These are phyloP conservation scores for Cymodocea nodosa DNA, from an alignment of 116 monocot species.

Conservation along the genomic window DNA sequence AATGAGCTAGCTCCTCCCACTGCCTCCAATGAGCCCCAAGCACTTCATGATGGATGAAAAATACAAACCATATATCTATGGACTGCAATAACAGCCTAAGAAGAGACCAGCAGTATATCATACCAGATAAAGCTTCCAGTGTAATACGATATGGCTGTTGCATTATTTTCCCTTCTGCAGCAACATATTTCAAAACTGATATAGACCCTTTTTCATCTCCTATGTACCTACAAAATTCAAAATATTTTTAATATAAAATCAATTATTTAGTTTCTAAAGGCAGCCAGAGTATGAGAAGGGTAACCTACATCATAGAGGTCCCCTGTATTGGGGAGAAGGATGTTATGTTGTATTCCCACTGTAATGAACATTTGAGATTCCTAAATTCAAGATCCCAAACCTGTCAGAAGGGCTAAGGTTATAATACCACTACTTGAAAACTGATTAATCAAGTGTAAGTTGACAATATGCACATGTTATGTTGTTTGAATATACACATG, in stretches of 20 bases:
- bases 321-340: slow-evolving; percentile 73
- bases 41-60: too few species aligned
- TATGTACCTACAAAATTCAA: slow-evolving; percentile 43
- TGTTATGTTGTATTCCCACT: slow-evolving; percentile 81
- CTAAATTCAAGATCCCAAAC: slow-evolving; percentile 91
- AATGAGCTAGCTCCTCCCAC: too few species aligned
- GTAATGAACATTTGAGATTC: slow-evolving; percentile 42
- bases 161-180: slow-evolving; percentile 46
- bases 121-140: slow-evolving; percentile 47
- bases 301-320: slow-evolving; percentile 60
- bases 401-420: slow-evolving; percentile 26
- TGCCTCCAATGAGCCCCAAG: too few species aligned
- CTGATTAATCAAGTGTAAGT: background rate
- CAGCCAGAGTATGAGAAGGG: slow-evolving; percentile 2
- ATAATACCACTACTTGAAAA: background rate
- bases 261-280: background rate
- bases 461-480: too few species aligned
- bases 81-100: too few species aligned
- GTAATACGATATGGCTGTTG: slow-evolving; percentile 69
- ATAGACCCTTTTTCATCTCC: slow-evolving; percentile 84
- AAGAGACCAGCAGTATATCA: background rate
- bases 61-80: too few species aligned
- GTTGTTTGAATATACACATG: too few species aligned
- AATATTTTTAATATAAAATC: background rate
- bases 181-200: slow-evolving; percentile 71